Percentiles rank a stretch among this genome's conserved stretches.
Evolutionary conservation across 352 stramenopile genomes (phyloP).

Genomic region (Globisporangium paroecandrum): DNA sequence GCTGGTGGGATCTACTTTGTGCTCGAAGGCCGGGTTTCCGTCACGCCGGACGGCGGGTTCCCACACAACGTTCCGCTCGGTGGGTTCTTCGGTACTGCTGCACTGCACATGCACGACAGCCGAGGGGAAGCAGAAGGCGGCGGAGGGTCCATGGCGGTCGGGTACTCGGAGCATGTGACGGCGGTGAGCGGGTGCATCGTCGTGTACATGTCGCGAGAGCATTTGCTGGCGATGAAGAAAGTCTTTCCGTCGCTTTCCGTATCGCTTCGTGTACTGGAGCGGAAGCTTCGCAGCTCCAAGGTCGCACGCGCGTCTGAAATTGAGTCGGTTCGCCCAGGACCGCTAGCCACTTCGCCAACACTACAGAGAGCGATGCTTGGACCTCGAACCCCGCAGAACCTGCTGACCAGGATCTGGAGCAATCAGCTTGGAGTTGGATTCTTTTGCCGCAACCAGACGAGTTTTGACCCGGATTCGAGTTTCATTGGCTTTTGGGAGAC

Average conservation of each 20-base stretch:
- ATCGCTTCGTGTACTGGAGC: slow-evolving; percentile 28
- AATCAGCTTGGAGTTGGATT: background rate
- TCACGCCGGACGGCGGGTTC: slow-evolving; percentile 22
- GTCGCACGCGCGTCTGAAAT: slow-evolving; percentile 34
- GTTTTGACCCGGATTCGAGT: slow-evolving; percentile 47
- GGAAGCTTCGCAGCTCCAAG: slow-evolving; percentile 24
- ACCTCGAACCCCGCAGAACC: background rate
- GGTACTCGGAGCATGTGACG: slow-evolving; percentile 38
- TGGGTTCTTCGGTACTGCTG: slow-evolving; percentile 46
- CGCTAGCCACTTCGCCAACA: background rate
- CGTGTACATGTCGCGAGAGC: slow-evolving; percentile 41
- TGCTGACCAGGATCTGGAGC: background rate
- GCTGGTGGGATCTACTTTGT: slow-evolving; percentile 48
- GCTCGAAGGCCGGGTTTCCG: slow-evolving; percentile 40
- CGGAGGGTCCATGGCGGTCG: slow-evolving; percentile 5
- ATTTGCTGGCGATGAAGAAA: slow-evolving; percentile 35
- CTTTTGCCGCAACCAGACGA: slow-evolving; percentile 4
- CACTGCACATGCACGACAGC: slow-evolving; percentile 21
- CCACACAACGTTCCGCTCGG: slow-evolving; percentile 35
- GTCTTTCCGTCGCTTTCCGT: slow-evolving; percentile 30
- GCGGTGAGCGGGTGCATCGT: slow-evolving; percentile 56
- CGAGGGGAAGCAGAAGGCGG: background rate
- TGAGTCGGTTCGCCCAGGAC: slow-evolving; percentile 16
- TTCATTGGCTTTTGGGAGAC: slow-evolving; percentile 54
- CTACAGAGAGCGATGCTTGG: background rate